Conservation (phyloP, 768 basidiomycete genomes). For the Phlegmacium glaucopus region DNA sequence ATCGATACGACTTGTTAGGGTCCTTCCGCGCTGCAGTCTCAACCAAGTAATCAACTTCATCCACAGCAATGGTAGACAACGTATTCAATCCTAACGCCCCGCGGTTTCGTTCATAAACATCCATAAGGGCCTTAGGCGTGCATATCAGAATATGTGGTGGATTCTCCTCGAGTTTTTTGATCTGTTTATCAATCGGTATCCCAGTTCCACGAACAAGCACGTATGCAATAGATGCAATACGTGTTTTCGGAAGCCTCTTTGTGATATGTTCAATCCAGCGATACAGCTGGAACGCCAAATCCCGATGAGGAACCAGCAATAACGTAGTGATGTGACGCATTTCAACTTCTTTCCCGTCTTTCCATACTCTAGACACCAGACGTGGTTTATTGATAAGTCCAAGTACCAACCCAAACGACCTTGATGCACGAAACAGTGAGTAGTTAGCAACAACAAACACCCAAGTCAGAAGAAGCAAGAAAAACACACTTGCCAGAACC, state of each 20-base stretch:
- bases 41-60: slow-evolving; percentile 75
- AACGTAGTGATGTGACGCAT: slow-evolving; percentile 45
- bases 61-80: slow-evolving; percentile 62
- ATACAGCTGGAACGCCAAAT: slow-evolving; percentile 63
- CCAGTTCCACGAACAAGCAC: slow-evolving; percentile 57
- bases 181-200: slow-evolving; percentile 35
- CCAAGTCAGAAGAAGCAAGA: slow-evolving; percentile 2
- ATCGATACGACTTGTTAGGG: slow-evolving; percentile 33
- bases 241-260: slow-evolving; percentile 24
- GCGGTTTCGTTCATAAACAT: slow-evolving; percentile 44
- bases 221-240: slow-evolving; percentile 48
- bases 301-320: slow-evolving; percentile 69
- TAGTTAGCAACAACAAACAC: neutral
- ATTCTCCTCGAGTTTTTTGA: slow-evolving; percentile 33
- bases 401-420: slow-evolving; percentile 70
- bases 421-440: slow-evolving; percentile 21
- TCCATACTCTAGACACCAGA: slow-evolving; percentile 19
- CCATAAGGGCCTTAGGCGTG: slow-evolving; percentile 67
- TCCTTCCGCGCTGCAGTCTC: slow-evolving; percentile 45
- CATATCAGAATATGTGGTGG: slow-evolving; percentile 68
- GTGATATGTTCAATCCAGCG: slow-evolving; percentile 62
- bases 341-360: slow-evolving; percentile 16
- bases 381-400: slow-evolving; percentile 61
- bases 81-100: slow-evolving; percentile 40
- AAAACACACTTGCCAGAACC: slow-evolving; percentile 72